Base-by-base conservation (phyloP, 257 asterid species). In the Solanum habrochaites region DNA sequence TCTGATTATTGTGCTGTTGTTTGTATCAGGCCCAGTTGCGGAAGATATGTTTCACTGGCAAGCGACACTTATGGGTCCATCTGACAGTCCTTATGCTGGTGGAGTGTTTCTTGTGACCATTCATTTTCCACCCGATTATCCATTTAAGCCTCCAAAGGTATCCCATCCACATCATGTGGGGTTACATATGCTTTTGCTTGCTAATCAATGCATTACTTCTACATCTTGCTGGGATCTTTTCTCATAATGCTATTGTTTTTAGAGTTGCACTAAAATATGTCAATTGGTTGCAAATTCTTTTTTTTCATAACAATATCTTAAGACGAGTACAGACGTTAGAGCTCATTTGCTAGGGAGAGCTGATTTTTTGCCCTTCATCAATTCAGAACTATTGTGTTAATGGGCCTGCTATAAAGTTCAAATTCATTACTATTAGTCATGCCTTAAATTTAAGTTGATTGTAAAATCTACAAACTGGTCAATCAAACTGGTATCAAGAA, bases 21-120 rank as follows among this genome's bases (percentile, higher is more conserved):
- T 45, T 89, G 82, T 84, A 25, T 42, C 69, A 90, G 92, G 92
- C 69, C 92, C 92, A 7, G 92, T 90, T 88, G 92, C 92, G n/a
- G 92, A 90, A 71, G 92, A 90, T 40, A 90, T 90, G 92, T 90
- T 90, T 64, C 92, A 90, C 69, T 90, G 92, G 92, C 92, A 90
- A 90, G 92, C 92, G 8, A 90, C 92, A 4, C 88, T 90, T 32
- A 90, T 90, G 92, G 92, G 92, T n/a, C 92, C 92, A 69, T 90
- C 92, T 7, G 92, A 90, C 86, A 90, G 92, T 88, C 92, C 92
- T 13, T 90, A 90, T 71, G 89, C 90, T 81, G 92, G 92, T n/a
- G 92, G 92, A 43, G 92, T 90, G 87, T 90, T 90, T 88, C 92
- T 90, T 80, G 90, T 90, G 83, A 88, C 92, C 18, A 90, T 90